phyloP scores from a whole-genome alignment of 345 rosid genomes.

The Dipteronia sinensis region DNA sequence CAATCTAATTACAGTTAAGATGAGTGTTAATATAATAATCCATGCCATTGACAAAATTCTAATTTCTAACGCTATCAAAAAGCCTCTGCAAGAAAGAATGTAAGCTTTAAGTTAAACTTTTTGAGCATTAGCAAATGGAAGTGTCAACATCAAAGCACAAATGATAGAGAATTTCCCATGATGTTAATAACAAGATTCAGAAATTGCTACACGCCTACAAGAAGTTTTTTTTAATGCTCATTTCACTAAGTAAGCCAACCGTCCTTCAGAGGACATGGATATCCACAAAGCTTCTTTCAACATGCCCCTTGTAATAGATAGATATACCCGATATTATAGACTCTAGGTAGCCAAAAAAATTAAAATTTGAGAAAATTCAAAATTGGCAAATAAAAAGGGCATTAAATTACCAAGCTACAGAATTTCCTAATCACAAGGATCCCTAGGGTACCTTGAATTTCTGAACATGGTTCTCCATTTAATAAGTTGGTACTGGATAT shows the following conservation, averaged over 20 bases:
- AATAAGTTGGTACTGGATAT: not conserved
- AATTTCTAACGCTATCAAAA: not conserved
- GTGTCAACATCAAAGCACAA: not conserved
- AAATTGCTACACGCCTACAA: too few species aligned
- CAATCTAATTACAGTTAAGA: not conserved
- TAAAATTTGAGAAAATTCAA: not conserved
- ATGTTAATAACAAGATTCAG: not conserved
- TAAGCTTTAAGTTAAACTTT: not conserved
- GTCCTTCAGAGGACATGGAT: not conserved
- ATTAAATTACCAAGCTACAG: too few species aligned
- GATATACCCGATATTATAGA: not conserved
- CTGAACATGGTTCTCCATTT: not conserved
- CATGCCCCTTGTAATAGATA: not conserved
- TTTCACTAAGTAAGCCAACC: not conserved
- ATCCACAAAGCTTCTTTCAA: not conserved
- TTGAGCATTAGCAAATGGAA: not conserved
- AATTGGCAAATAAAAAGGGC: not conserved
- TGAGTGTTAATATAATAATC: not conserved
- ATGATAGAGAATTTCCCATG: not conserved
- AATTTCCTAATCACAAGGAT: not conserved
- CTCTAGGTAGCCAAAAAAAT: not conserved
- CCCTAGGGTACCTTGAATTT: not conserved
- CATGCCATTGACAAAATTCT: not conserved
- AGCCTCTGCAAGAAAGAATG: not conserved
- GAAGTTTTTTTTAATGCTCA: not conserved